Conservation (phyloP, 225 moss, liverwort and hornwort species). For the Antitrichia curtipendula region DNA sequence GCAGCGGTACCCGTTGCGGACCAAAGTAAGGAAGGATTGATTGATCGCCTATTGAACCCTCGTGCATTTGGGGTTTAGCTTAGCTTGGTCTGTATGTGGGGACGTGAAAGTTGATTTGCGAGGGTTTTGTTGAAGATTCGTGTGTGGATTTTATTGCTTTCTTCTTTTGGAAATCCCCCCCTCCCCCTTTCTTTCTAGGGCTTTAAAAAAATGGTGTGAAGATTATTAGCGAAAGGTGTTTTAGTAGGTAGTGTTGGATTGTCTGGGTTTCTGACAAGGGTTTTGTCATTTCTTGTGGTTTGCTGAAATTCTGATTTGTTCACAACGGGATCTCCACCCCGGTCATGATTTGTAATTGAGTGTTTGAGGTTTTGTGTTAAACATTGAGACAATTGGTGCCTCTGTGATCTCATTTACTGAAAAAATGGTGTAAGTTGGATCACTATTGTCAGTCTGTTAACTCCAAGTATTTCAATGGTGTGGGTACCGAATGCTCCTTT, state of each 20-base stretch:
- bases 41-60: neutral
- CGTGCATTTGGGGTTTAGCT: neutral
- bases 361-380: neutral
- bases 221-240: neutral
- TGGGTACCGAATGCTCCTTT: neutral
- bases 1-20: constrained; percentile 65
- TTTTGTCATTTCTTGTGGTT: neutral
- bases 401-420: neutral
- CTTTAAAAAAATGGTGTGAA: neutral
- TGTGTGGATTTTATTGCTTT: neutral
- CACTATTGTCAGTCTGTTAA: neutral
- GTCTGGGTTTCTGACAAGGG: neutral
- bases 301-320: neutral
- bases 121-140: neutral
- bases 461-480: neutral
- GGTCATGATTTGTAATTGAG: neutral
- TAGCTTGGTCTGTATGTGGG: neutral
- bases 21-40: constrained; percentile 40
- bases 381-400: neutral
- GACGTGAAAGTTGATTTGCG: neutral
- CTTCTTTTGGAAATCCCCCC: neutral
- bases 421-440: neutral
- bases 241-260: neutral
- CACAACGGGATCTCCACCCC: neutral
- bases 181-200: neutral